These are phyloP conservation scores for Salix koriyanagi DNA, from an alignment of 345 rosid species.

Conservation along the genomic window DNA sequence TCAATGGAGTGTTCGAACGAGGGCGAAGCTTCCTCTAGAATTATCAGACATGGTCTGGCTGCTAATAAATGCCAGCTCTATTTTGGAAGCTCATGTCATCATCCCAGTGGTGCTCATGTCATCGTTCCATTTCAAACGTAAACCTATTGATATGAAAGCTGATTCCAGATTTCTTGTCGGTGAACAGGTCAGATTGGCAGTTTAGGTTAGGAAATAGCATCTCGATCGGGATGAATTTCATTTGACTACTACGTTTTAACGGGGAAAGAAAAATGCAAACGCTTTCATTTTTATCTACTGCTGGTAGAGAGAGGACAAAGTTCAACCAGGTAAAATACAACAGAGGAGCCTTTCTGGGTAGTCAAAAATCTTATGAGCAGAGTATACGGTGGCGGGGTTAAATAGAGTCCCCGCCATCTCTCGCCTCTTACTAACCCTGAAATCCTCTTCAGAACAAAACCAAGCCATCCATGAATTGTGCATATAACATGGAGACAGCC, in stretches of 20 bases:
- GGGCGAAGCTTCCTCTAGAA: not conserved
- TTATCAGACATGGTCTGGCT: too few species aligned
- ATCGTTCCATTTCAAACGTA: too few species aligned
- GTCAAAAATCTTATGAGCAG: not conserved
- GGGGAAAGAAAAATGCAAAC: not conserved
- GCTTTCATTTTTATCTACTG: not conserved
- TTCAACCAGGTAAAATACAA: not conserved
- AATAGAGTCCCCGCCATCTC: slow-evolving; percentile 8
- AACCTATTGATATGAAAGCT: too few species aligned
- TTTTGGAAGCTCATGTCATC: too few species aligned
- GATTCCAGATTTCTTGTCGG: too few species aligned
- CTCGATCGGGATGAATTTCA: not conserved
- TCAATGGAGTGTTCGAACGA: too few species aligned
- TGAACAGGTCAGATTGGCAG: too few species aligned
- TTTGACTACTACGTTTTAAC: not conserved
- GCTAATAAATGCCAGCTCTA: too few species aligned
- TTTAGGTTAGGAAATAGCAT: too few species aligned
- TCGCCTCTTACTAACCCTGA: slow-evolving; percentile 5
- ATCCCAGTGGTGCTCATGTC: too few species aligned
- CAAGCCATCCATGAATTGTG: not conserved
- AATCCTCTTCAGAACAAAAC: slow-evolving; percentile 7
- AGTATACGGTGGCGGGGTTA: not conserved
- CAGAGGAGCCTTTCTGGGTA: not conserved
- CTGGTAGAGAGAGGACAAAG: not conserved
- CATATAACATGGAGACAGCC: not conserved